Evolutionary conservation across 192 early-diverging fungal genomes (phyloP).

Genomic region (Neocallimastix lanati): DNA sequence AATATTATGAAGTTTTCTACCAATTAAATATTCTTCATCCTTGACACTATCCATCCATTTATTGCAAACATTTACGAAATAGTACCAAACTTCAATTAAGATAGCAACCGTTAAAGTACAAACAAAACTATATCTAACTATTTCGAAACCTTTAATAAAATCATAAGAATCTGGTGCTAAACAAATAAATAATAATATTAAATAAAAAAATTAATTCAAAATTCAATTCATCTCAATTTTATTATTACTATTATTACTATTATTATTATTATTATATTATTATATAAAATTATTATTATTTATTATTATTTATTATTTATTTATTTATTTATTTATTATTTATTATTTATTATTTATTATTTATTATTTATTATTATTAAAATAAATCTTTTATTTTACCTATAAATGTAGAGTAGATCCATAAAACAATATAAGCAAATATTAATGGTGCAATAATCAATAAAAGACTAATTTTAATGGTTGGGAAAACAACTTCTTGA

Average conservation of each 20-base stretch:
- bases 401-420: neutral
- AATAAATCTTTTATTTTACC: neutral
- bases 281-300: no score
- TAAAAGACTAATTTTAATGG: neutral
- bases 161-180: neutral
- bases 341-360: no score
- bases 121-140: neutral
- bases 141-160: neutral
- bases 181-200: no score
- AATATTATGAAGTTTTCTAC: constrained; percentile 69
- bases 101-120: neutral
- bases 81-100: neutral
- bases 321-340: no score
- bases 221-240: no score
- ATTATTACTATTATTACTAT: no score
- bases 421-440: neutral
- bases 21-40: constrained; percentile 74
- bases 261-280: no score
- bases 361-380: no score
- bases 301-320: no score
- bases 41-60: constrained; percentile 57
- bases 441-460: neutral
- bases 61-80: neutral
- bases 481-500: neutral
- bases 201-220: no score